These are phyloP conservation scores for Paecilomyces niveus DNA, from an alignment of 2,329 filamentous ascomycete species.

Conservation along the genomic window DNA sequence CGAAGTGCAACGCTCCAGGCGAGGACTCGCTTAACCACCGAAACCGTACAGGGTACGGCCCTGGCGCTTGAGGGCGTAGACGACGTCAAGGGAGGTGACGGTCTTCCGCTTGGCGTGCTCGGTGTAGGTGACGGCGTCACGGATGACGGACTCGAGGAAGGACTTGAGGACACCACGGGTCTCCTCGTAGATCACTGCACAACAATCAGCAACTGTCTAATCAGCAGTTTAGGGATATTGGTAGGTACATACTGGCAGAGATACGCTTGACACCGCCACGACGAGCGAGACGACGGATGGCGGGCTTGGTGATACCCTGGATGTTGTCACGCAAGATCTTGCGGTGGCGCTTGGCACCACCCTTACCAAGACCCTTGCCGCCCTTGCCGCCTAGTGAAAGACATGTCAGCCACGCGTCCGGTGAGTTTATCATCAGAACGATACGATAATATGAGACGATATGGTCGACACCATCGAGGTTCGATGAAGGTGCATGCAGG, in stretches of 20 bases:
- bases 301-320: constrained; percentile 97
- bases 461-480: not conserved
- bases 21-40: not conserved
- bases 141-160: constrained; percentile 76
- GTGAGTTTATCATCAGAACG: not conserved
- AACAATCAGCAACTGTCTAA: not conserved
- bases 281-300: constrained; percentile 95
- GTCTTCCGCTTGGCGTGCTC: constrained; percentile 70
- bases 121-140: constrained; percentile 73
- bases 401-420: not conserved
- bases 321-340: constrained; percentile 99
- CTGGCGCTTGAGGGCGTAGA: constrained; percentile 59
- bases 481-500: not conserved
- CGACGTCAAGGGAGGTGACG: constrained; percentile 52
- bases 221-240: not conserved
- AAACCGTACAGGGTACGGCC: constrained; percentile 21
- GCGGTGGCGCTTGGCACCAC: constrained; percentile 95
- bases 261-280: constrained; percentile 99
- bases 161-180: constrained; percentile 76
- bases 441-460: not conserved
- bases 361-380: constrained; percentile 97
- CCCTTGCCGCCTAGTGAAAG: constrained; percentile 71
- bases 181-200: constrained; percentile 69
- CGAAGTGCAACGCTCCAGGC: not conserved
- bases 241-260: constrained; percentile 55